phyloP scores from a whole-genome alignment of 148 eudicot genomes.

The Linanthus parryae region DNA sequence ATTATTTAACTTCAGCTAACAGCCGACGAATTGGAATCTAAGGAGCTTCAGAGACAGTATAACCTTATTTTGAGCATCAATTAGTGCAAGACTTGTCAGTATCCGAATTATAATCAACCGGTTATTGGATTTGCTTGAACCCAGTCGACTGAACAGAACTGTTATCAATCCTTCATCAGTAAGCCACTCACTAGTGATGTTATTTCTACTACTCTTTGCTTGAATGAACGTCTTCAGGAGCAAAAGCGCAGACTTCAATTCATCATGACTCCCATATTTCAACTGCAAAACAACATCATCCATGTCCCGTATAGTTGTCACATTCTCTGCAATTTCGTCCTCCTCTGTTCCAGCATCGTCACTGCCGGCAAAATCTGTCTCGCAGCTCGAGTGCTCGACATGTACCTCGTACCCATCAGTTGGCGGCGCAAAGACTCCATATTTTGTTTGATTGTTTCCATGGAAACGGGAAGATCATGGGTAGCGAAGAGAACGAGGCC shows the following conservation, averaged over 20 bases:
- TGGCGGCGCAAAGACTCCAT: constrained; percentile 52
- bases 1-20: background rate
- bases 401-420: constrained; percentile 55
- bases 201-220: too few species aligned
- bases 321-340: constrained; percentile 15
- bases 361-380: too few species aligned
- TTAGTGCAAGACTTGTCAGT: constrained; percentile 38
- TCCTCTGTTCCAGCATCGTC: constrained; percentile 25
- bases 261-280: constrained; percentile 67
- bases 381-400: constrained; percentile 29
- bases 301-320: constrained; percentile 18
- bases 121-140: constrained; percentile 37
- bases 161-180: constrained; percentile 56
- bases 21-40: background rate
- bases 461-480: constrained; percentile 36
- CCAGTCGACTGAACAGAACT: constrained; percentile 57
- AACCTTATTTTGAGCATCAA: constrained; percentile 56
- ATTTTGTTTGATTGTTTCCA: constrained; percentile 44
- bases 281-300: constrained; percentile 69
- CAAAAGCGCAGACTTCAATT: constrained; percentile 42
- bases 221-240: constrained; percentile 30
- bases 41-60: constrained; percentile 1
- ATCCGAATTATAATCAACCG: constrained; percentile 52
- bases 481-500: constrained; percentile 65
- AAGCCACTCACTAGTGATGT: constrained; percentile 51